phyloP scores from a whole-genome alignment of 2,329 filamentous ascomycete genomes.

The Penicillium concentricum region DNA sequence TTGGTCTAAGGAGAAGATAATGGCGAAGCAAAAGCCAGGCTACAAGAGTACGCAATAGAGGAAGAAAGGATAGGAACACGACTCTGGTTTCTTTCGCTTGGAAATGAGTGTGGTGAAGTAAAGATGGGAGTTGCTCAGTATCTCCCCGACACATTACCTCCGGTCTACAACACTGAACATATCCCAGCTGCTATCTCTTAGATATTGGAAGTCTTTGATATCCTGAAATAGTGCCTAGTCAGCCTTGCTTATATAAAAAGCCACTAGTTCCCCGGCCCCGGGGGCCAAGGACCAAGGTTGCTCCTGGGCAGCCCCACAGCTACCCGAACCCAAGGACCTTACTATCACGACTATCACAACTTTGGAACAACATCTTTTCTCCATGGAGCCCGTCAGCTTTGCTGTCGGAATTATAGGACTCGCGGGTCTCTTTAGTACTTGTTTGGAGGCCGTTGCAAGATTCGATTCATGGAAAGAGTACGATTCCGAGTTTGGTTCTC shows the following conservation, averaged over 20 bases:
- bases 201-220: too few relatives aligned
- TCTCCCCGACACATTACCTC: neutral
- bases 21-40: too few relatives aligned
- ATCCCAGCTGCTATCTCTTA: neutral
- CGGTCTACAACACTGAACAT: neutral
- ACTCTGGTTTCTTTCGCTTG: too few relatives aligned
- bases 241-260: neutral
- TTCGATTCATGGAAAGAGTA: constrained; percentile 7
- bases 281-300: neutral
- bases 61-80: too few relatives aligned
- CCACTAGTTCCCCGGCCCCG: neutral
- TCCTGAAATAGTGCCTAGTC: too few relatives aligned
- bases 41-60: too few relatives aligned
- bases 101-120: neutral
- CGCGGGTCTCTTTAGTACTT: constrained; percentile 9
- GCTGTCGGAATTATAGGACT: constrained; percentile 7
- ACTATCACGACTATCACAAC: too few relatives aligned
- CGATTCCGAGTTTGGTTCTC: constrained; percentile 1
- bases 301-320: neutral
- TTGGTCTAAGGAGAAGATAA: too few relatives aligned
- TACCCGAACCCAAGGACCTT: neutral
- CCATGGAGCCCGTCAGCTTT: constrained; percentile 34
- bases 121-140: neutral
- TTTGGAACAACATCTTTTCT: too few relatives aligned
- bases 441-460: constrained; percentile 1